Evolutionary conservation across 192 early-diverging fungal species (phyloP), one percentile per base, ranked within the genome.

Genomic region (Backusella tuberculispora): DNA sequence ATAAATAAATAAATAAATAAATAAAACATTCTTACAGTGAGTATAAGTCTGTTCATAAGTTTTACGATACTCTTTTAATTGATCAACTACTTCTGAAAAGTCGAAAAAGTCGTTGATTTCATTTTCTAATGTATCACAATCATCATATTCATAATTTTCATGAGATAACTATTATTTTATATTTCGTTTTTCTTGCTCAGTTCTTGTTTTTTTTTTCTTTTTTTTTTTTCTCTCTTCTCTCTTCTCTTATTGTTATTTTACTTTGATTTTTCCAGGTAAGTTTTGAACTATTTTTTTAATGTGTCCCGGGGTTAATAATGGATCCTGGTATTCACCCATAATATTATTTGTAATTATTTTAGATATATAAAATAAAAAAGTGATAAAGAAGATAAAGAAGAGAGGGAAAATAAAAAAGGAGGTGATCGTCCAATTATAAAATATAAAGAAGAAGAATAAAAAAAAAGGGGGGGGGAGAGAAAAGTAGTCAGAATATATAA

Each of bases 81-180:
- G 79, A 70, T 83, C 77, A 13, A 82, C 66, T 7, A 85, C 80
- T 74, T 89, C 86, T 19, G 77, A 64, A 74, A 89, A 89, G 26
- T 85, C 80, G 44, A 81, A 89, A 47, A 89, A 88, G 56, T 89
- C 88, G 67, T 89, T 83, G 63, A 87, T 87, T 73, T 89, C 88
- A 12, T 83, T 83, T 14, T 78, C 34, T 0, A 85, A 44, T 3
- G 76, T 78, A 17, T 89, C 88, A 66, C 76, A 80, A 69, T 89
- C 88, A 17, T 76, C 78, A 70, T 89, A 89, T 43, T 74, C 68
- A 60, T 89, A 89, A 8, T 73, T 64, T 12, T 87, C 76, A 69
- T 88, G 84, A n/a, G 76, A 66, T 70, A 85, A 26, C 21, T 46
- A 70, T 34, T 34, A 34, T 34, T 34, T 34, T 34, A 34, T 15